These are phyloP conservation scores for Avena eriantha DNA, from an alignment of 176 grass and related monocot species.

Conservation along the genomic window DNA sequence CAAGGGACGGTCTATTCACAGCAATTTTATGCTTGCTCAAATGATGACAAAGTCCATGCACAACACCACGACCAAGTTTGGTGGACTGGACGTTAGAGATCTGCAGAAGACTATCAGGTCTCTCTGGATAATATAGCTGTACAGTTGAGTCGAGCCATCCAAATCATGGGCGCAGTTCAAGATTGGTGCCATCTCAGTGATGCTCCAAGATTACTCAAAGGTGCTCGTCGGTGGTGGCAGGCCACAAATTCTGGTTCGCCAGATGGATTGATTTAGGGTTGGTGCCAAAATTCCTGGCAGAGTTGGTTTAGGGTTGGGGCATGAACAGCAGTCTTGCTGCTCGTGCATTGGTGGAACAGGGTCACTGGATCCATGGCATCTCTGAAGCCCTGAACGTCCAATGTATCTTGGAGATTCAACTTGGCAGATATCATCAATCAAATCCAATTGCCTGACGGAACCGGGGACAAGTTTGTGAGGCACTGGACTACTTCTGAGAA, in stretches of 20 bases:
- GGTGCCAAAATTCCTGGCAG: neutral
- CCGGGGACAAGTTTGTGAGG: neutral
- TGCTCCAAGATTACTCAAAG: neutral
- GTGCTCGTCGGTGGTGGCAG: neutral
- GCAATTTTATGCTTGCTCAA: too few species aligned
- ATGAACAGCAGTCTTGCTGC: neutral
- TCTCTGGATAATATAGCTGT: too few species aligned
- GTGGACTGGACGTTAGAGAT: neutral
- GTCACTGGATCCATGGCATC: neutral
- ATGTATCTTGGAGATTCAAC: constrained; percentile 7
- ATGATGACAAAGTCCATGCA: too few species aligned
- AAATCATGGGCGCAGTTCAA: neutral
- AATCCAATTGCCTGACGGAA: neutral
- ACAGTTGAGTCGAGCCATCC: too few species aligned
- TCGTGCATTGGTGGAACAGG: neutral
- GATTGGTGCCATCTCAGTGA: neutral
- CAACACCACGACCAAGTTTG: neutral
- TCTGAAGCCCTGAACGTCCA: neutral
- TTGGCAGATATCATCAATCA: neutral
- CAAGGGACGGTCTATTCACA: too few species aligned
- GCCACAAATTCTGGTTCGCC: neutral
- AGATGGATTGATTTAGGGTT: neutral
- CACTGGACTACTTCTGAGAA: neutral
- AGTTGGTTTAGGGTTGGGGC: neutral
- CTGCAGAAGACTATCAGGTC: neutral